Base-by-base conservation (phyloP, 805 yeast genomes). In the Candida sonorensis region DNA sequence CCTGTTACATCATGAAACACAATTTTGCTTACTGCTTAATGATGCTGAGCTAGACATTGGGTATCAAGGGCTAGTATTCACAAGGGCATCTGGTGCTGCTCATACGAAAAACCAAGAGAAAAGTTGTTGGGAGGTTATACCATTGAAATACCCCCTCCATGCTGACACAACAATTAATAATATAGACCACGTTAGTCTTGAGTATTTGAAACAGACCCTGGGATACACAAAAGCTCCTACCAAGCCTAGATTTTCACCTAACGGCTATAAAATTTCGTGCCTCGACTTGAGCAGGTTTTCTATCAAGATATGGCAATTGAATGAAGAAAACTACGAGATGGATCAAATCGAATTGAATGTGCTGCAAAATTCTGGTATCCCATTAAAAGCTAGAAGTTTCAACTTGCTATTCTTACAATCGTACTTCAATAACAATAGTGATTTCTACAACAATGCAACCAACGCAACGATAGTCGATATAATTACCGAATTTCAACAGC, bases 301-400 rank as follows among this genome's bases (percentile, higher is more conserved):
- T 7, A 44, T 53, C 17, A 33, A 45, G 7, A 14, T 50, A 8
- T 53, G 55, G 52, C 38, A 43, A 16, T 25, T 49, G n/a, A 15
- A 14, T n/a, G n/a, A n/a, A 3, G 21, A 10, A 4, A 17, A n/a
- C 10, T 18, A 21, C 7, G 51, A 44, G 21, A 24, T 26, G 3
- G 23, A 17, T 22, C 23, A 18, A 12, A 13, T 50, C 13, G 38
- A 34, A 15, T 32, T 44, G 8, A 34, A 34, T n/a, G 33, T 40
- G 6, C 17, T 50, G 14, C 41, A 39, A 14, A 37, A 44, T 30
- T 34, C 42, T 10, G 34, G 29, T 10, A 40, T 53, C 11, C 50
- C 53, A 7, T 33, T 54, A n/a, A 50, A 52, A 29, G 44, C 49
- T 1, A 51, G 55, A 2, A 44, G 51, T 27, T 53, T 53, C 16